Percentiles rank a stretch among this genome's conserved stretches.
Evolutionary conservation across 352 stramenopile species (phyloP).

Genomic region (Phytophthora pseudosyringae): DNA sequence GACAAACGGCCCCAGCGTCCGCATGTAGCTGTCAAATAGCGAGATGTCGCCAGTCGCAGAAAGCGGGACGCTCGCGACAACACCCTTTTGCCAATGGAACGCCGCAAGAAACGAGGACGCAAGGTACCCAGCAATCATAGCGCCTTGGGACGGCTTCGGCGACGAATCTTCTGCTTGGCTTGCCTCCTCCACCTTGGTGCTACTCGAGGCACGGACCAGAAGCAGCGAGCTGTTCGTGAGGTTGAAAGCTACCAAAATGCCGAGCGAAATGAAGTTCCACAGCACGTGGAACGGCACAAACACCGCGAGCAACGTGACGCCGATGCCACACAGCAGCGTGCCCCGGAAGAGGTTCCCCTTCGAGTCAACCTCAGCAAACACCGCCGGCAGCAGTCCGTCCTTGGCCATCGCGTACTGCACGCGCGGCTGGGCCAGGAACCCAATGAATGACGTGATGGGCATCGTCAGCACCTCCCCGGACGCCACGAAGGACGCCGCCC

Average conservation of each 20-base stretch:
- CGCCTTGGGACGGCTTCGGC: slow-evolving; percentile 33
- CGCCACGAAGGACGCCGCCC: slow-evolving; percentile 87
- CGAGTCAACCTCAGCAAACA: slow-evolving; percentile 81
- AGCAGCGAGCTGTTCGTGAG: slow-evolving; percentile 89
- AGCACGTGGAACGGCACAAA: slow-evolving; percentile 88
- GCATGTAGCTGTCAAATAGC: slow-evolving; percentile 65
- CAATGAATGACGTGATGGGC: slow-evolving; percentile 96
- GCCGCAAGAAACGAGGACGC: slow-evolving; percentile 70
- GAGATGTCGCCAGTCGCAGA: slow-evolving; percentile 23
- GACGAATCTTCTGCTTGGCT: slow-evolving; percentile 1
- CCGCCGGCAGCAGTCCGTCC: slow-evolving; percentile 91
- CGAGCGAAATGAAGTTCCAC: slow-evolving; percentile 92
- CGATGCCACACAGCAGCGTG: slow-evolving; percentile 64
- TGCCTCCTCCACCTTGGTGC: slow-evolving; percentile 1
- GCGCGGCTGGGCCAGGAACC: slow-evolving; percentile 93
- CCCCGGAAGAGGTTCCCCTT: slow-evolving; percentile 79
- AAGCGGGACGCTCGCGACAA: slow-evolving; percentile 47
- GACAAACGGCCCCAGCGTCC: slow-evolving; percentile 46
- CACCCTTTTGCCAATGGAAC: slow-evolving; percentile 79
- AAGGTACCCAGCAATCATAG: slow-evolving; percentile 56
- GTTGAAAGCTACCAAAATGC: slow-evolving; percentile 91
- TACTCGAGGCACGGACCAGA: slow-evolving; percentile 60
- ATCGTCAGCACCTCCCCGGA: slow-evolving; percentile 95
- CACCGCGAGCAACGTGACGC: slow-evolving; percentile 61
- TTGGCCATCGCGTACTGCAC: slow-evolving; percentile 92